phyloP scores from a whole-genome alignment of 202 grass and related monocot genomes.

The Setaria italica region DNA sequence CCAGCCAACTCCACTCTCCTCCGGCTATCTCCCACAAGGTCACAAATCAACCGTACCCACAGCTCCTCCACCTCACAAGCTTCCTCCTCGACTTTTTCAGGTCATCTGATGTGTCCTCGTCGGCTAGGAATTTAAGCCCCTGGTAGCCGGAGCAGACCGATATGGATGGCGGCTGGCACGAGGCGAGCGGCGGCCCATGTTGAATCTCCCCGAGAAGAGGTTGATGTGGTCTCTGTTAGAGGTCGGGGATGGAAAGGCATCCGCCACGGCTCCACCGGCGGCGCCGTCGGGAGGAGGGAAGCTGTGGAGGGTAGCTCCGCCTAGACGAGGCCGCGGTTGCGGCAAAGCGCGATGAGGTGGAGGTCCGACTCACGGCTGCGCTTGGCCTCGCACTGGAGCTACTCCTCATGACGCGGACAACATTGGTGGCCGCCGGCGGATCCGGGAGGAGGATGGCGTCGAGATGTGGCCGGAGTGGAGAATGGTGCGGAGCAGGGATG shows the following conservation, averaged over 20 bases:
- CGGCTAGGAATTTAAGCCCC: too few species aligned
- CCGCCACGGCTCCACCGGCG: background rate
- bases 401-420: constrained; percentile 52
- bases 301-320: background rate
- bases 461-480: too few species aligned
- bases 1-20: too few species aligned
- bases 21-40: too few species aligned
- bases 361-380: constrained; percentile 71
- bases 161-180: background rate
- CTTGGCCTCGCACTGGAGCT: constrained; percentile 69
- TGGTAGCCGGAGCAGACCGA: too few species aligned
- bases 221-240: constrained; percentile 72
- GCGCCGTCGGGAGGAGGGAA: background rate
- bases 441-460: too few species aligned
- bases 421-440: too few species aligned
- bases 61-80: too few species aligned
- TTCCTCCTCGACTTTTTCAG: too few species aligned
- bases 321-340: constrained; percentile 54
- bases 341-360: constrained; percentile 61
- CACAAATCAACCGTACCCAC: too few species aligned
- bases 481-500: too few species aligned
- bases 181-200: constrained; percentile 45
- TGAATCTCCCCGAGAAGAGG: constrained; percentile 58
- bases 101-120: too few species aligned
- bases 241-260: background rate